These are phyloP conservation scores for Theobroma cacao DNA, from an alignment of 345 rosid species.

Conservation along the genomic window DNA sequence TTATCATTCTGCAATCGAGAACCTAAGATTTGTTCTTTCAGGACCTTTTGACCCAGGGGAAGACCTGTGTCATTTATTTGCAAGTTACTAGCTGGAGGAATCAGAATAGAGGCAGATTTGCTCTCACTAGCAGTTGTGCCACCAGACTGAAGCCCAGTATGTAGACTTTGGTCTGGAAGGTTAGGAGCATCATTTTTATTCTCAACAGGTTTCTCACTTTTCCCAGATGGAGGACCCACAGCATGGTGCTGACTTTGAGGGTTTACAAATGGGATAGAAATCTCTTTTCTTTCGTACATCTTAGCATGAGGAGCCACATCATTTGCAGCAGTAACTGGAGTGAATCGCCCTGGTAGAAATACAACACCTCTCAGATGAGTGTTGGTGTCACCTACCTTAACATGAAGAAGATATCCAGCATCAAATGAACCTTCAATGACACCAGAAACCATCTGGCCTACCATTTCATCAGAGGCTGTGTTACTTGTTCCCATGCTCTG, in stretches of 20 bases:
- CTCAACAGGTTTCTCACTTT: constrained; percentile 32
- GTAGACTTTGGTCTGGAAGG: constrained; percentile 21
- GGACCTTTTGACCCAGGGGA: constrained; percentile 20
- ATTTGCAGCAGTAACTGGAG: constrained; percentile 50
- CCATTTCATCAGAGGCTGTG: constrained; percentile 31
- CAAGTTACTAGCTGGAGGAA: constrained; percentile 26
- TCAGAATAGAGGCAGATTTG: constrained; percentile 26
- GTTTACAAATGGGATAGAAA: constrained; percentile 35
- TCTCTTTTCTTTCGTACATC: constrained; percentile 47
- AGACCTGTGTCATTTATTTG: constrained; percentile 24
- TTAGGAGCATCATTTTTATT: constrained; percentile 18
- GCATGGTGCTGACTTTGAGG: constrained; percentile 17
- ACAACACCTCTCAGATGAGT: constrained; percentile 56
- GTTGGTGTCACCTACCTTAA: constrained; percentile 49
- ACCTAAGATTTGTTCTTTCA: constrained; percentile 23
- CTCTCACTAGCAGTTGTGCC: constrained; percentile 23
- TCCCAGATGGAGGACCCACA: constrained; percentile 21
- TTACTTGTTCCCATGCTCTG: constrained; percentile 17
- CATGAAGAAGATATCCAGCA: constrained; percentile 62
- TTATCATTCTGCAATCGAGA: constrained; percentile 26
- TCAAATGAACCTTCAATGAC: constrained; percentile 64
- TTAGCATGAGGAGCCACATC: constrained; percentile 66
- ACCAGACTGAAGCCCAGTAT: constrained; percentile 22
- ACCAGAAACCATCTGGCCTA: constrained; percentile 56
- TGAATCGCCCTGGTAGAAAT: constrained; percentile 40